A percentile compares a stretch with the other conserved stretches of the same genome.
Conservation (phyloP, 495 filamentous ascomycete species). For the Penicilliopsis zonata region DNA sequence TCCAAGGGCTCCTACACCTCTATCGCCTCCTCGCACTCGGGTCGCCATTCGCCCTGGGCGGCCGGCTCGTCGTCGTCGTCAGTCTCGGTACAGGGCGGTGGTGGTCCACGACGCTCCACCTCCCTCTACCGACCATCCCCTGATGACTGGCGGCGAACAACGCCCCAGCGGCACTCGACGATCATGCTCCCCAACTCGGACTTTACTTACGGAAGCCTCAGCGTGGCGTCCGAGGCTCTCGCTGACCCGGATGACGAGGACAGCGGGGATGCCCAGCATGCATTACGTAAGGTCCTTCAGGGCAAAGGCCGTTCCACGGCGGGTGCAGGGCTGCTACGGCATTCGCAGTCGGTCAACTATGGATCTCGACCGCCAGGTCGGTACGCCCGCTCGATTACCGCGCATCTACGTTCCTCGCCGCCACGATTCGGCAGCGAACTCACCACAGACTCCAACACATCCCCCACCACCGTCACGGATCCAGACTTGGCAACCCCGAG, state of each 20-base stretch:
- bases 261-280: slow-evolving; percentile 44
- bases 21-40: slow-evolving; percentile 29
- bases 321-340: too few relatives aligned
- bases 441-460: slow-evolving; percentile 32
- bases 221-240: slow-evolving; percentile 43
- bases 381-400: slow-evolving; percentile 20
- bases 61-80: too few relatives aligned
- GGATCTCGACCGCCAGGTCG: slow-evolving; percentile 17
- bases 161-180: slow-evolving; percentile 24
- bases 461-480: slow-evolving; percentile 59
- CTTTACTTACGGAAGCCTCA: slow-evolving; percentile 21
- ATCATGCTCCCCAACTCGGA: slow-evolving; percentile 19
- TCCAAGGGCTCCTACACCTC: slow-evolving; percentile 41
- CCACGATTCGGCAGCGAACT: slow-evolving; percentile 29
- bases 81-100: too few relatives aligned
- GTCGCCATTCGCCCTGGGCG: slow-evolving; percentile 31
- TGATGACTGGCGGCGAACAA: slow-evolving; percentile 26
- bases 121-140: slow-evolving; percentile 16
- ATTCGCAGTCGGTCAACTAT: slow-evolving; percentile 21
- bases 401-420: slow-evolving; percentile 33
- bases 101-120: slow-evolving; percentile 12
- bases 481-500: slow-evolving; percentile 55
- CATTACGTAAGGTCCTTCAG: slow-evolving; percentile 62
- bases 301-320: slow-evolving; percentile 41
- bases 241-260: slow-evolving; percentile 35